Evolutionary conservation across 2,329 filamentous ascomycete species (phyloP), one percentile per base, ranked within the genome.

Genomic region (Pseudogymnoascus sp.): DNA sequence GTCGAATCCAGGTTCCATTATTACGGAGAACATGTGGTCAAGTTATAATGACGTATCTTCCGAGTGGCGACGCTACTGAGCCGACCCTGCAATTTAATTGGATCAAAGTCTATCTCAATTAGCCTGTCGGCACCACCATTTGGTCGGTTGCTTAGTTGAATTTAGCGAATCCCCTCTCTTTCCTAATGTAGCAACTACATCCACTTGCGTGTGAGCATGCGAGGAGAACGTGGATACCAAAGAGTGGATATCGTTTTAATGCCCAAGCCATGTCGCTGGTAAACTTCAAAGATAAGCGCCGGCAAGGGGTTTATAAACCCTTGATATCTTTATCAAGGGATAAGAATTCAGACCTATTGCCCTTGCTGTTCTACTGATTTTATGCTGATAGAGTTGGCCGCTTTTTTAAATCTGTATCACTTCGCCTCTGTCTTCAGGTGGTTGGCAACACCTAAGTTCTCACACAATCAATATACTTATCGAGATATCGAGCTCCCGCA

Each of bases 51-150:
- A 56, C 49, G 49, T 18, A 18, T 18, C 28, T 56, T 56, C 28
- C n/a, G n/a, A 56, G 8, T 12, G 49, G 28, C n/a, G 18, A 14
- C 49, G 49, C 28, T 56, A 56, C 28, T 34, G 9, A 56, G n/a
- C 49, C 49, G 49, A 56, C 49, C 49, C 49, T 56, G 49, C 6
- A 36, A 18, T 56, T 56, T 56, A 21, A 56, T 56, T 56, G 49
- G 49, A 21, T 14, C 9, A 56, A 56, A 56, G 25, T 12, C 49
- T 56, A 36, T 34, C 28, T 56, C 34, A 12, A n/a, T 18, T 36
- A 56, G 25, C 28, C 28, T 12, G 28, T 56, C 16, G 28, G 5
- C 2, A 56, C 9, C 5, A 36, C 28, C 14, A 34, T 56, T 36
- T 56, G 34, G 46, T 56, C 3, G n/a, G n/a, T 31, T 56, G n/a